Evolutionary conservation across 2,329 filamentous ascomycete genomes (phyloP).

Genomic region (Fusarium succisae): DNA sequence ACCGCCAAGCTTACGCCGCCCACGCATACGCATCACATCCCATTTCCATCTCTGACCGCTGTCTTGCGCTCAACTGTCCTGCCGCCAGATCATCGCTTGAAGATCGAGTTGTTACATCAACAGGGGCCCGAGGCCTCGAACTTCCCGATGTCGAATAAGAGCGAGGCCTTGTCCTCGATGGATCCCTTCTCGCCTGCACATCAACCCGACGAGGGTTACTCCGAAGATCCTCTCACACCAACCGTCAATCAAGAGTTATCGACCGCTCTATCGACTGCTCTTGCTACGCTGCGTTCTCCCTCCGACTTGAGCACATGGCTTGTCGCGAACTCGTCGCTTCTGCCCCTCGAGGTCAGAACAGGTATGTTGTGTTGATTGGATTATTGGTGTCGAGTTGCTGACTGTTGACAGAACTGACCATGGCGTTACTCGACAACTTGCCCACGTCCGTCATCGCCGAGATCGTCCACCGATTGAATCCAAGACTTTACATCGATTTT

Average conservation of each 20-base stretch:
- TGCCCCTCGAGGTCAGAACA: constrained; percentile 60
- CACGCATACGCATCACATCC: neutral
- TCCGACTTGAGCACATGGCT: constrained; percentile 62
- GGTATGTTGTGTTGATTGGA: constrained; percentile 49
- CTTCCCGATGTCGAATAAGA: constrained; percentile 42
- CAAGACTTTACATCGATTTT: constrained; percentile 92
- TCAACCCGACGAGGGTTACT: constrained; percentile 86
- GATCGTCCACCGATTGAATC: constrained; percentile 82
- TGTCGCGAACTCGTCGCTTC: constrained; percentile 57
- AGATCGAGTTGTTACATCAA: constrained; percentile 12
- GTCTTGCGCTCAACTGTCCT: neutral
- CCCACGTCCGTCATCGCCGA: constrained; percentile 82
- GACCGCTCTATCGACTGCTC: constrained; percentile 44
- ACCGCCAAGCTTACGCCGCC: neutral
- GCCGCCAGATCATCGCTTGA: neutral
- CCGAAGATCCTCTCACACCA: constrained; percentile 73
- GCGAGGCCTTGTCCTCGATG: constrained; percentile 48
- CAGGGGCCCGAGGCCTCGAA: constrained; percentile 36
- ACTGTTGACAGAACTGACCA: constrained; percentile 73
- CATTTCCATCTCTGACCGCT: neutral
- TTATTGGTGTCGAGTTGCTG: constrained; percentile 6
- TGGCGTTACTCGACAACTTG: constrained; percentile 79
- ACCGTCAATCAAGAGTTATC: constrained; percentile 47
- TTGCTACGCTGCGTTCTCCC: constrained; percentile 51
- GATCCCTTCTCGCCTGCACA: constrained; percentile 61